Conservation (phyloP, 2,329 filamentous ascomycete species). For the Xylaria sp. region DNA sequence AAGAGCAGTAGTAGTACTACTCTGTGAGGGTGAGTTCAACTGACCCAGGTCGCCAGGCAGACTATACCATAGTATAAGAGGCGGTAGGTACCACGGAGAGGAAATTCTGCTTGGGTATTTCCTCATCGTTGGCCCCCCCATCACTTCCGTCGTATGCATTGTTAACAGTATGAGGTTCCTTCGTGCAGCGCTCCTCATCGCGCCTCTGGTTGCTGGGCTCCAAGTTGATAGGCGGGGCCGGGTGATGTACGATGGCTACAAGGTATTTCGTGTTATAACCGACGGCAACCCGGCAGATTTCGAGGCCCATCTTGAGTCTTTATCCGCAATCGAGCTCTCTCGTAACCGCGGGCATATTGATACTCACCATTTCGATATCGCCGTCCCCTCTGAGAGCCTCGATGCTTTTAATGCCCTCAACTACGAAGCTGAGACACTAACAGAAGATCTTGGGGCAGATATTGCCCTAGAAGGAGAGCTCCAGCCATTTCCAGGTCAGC, state of each 20-base stretch:
- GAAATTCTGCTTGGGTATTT: conserved; percentile 1
- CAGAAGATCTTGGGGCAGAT: conserved; percentile 49
- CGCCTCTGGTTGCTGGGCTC: conserved; percentile 30
- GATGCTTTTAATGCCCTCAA: conserved; percentile 49
- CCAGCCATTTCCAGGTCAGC: conserved; percentile 46
- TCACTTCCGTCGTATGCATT: background rate
- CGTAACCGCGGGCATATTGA: conserved; percentile 44
- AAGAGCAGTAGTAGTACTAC: conserved; percentile 32
- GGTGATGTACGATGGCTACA: conserved; percentile 52
- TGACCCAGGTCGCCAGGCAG: background rate
- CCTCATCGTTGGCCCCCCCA: conserved; percentile 1
- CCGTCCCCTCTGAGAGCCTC: conserved; percentile 50
- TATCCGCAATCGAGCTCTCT: conserved; percentile 48
- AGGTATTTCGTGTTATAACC: conserved; percentile 50
- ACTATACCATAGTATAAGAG: conserved; percentile 24
- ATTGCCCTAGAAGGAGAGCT: conserved; percentile 51
- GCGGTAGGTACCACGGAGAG: background rate
- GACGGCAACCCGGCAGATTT: conserved; percentile 43
- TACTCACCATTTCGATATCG: conserved; percentile 50
- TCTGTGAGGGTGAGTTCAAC: conserved; percentile 26
- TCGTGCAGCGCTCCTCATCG: conserved; percentile 29
- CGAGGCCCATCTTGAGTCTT: conserved; percentile 46
- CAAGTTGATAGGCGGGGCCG: conserved; percentile 43
- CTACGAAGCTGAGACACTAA: conserved; percentile 46
- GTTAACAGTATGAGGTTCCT: conserved; percentile 33